A percentile compares a stretch with the other conserved stretches of the same genome.
phyloP scores from a whole-genome alignment of 164 flowering plant genomes.

The Umbellularia californica region DNA sequence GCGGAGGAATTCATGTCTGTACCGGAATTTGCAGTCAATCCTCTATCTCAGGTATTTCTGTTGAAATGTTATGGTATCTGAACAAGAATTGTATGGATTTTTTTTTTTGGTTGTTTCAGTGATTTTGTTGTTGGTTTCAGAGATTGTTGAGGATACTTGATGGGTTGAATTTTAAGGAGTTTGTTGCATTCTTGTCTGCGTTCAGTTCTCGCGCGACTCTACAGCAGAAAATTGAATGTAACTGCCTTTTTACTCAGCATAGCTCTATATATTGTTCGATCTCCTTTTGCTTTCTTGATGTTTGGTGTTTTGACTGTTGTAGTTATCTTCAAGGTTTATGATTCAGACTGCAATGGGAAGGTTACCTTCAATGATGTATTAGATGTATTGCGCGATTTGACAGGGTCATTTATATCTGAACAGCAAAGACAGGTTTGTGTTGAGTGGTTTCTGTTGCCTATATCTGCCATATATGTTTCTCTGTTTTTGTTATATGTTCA shows the following conservation, averaged over 20 bases:
- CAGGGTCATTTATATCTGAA: slow-evolving; percentile 80
- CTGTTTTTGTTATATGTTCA: not conserved
- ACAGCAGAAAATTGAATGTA: slow-evolving; percentile 69
- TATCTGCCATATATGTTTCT: not conserved
- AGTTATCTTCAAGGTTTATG: slow-evolving; percentile 87
- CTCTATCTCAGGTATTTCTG: slow-evolving; percentile 40
- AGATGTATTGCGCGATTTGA: slow-evolving; percentile 68
- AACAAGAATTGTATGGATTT: not conserved
- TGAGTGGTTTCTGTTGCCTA: not conserved
- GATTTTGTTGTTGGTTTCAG: slow-evolving; percentile 32
- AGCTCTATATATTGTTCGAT: not conserved
- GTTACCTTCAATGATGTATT: slow-evolving; percentile 71
- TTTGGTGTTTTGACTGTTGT: slow-evolving; percentile 8
- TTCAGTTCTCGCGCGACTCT: slow-evolving; percentile 74
- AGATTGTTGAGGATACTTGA: slow-evolving; percentile 90
- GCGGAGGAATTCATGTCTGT: slow-evolving; percentile 49
- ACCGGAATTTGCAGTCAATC: slow-evolving; percentile 54
- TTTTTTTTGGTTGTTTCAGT: not conserved
- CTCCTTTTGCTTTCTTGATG: too few relatives aligned
- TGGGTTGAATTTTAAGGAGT: slow-evolving; percentile 92
- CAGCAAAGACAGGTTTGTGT: slow-evolving; percentile 73
- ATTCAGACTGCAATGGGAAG: slow-evolving; percentile 72
- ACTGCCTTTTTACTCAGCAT: not conserved
- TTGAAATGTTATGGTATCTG: not conserved
- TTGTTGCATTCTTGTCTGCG: slow-evolving; percentile 87